phyloP scores from a whole-genome alignment of 2,329 filamentous ascomycete genomes.

The Botryotinia narcissicola region DNA sequence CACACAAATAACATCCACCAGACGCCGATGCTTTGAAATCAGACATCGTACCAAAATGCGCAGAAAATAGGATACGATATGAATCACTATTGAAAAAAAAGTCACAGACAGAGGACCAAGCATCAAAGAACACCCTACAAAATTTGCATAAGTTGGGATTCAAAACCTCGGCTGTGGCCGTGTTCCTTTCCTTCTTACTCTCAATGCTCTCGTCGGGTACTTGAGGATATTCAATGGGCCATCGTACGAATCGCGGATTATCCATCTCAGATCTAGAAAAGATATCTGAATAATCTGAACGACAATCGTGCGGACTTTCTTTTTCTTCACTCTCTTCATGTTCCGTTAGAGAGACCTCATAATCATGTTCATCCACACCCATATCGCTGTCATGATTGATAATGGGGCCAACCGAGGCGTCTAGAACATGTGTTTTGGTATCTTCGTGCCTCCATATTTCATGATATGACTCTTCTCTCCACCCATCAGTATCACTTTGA shows the following conservation, averaged over 20 bases:
- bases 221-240: background rate
- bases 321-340: background rate
- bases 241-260: accelerated
- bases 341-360: background rate
- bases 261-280: no score
- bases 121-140: background rate
- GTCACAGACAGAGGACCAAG: background rate
- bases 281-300: no score
- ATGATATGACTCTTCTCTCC: background rate
- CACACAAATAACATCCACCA: background rate
- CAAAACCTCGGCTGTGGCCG: background rate
- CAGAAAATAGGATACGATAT: accelerated
- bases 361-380: background rate
- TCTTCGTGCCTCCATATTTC: accelerated
- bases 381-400: accelerated
- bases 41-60: background rate
- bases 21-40: background rate
- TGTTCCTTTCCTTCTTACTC: background rate
- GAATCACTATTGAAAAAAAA: accelerated
- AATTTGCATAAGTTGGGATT: background rate
- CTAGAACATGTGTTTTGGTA: accelerated
- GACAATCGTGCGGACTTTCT: no score
- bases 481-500: accelerated
- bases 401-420: background rate
- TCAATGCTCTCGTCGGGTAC: accelerated